Evolutionary conservation across 2,329 filamentous ascomycete species (phyloP).

Genomic region (Aureobasidium sp.): DNA sequence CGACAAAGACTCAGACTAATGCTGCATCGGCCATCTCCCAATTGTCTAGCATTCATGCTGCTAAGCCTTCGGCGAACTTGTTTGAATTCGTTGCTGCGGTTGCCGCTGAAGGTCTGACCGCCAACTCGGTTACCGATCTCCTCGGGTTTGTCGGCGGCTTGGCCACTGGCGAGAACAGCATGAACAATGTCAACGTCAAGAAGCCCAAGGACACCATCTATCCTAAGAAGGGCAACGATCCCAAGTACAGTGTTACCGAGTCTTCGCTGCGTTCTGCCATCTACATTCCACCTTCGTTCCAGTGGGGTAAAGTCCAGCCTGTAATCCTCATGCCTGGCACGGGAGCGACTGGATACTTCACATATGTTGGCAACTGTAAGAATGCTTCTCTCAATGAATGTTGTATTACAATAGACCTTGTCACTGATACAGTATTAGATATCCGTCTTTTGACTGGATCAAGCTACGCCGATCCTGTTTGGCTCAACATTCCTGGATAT

Average conservation of each 20-base stretch:
- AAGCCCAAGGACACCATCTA: slow-evolving; percentile 26
- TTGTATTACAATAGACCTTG: background rate
- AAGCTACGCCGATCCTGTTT: slow-evolving; percentile 41
- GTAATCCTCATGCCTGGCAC: slow-evolving; percentile 48
- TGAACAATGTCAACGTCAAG: slow-evolving; percentile 22
- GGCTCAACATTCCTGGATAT: slow-evolving; percentile 45
- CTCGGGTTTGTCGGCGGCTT: slow-evolving; percentile 19
- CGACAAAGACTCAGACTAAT: slow-evolving; percentile 21
- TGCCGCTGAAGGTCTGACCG: slow-evolving; percentile 21
- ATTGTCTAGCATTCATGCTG: slow-evolving; percentile 16
- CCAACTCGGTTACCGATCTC: slow-evolving; percentile 18
- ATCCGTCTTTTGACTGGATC: slow-evolving; percentile 39
- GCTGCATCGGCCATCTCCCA: slow-evolving; percentile 16
- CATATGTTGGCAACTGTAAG: slow-evolving; percentile 35
- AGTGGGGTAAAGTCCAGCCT: slow-evolving; percentile 37
- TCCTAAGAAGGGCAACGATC: slow-evolving; percentile 34
- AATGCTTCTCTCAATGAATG: background rate
- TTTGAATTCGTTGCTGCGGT: slow-evolving; percentile 20
- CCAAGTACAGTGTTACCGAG: slow-evolving; percentile 42
- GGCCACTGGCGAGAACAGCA: slow-evolving; percentile 20
- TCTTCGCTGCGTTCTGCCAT: slow-evolving; percentile 41
- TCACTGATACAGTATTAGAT: slow-evolving; percentile 19
- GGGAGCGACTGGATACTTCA: slow-evolving; percentile 38
- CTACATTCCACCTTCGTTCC: slow-evolving; percentile 43
- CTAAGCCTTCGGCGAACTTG: slow-evolving; percentile 21